Percentiles rank a stretch among this genome's conserved stretches.
Conservation (phyloP, 345 rosid genomes). For the Anacardium occidentale region DNA sequence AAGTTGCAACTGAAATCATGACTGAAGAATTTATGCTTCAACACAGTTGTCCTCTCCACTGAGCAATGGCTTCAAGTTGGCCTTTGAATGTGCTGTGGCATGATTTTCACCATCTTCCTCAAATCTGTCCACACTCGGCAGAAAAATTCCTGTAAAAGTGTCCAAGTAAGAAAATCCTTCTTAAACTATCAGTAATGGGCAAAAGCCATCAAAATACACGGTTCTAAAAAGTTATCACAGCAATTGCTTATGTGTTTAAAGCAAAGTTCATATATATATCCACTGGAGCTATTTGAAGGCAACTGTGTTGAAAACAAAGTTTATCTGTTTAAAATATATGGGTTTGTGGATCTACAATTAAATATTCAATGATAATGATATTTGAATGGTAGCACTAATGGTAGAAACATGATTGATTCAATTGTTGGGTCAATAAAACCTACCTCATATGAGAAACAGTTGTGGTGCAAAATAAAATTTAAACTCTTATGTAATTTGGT, state of each 20-base stretch:
- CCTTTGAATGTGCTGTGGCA: constrained; percentile 21
- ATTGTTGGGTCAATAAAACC: neutral
- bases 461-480: neutral
- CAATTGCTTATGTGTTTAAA: neutral
- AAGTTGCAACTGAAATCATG: neutral
- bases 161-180: constrained; percentile 2
- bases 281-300: neutral
- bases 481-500: neutral
- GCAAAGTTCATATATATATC: neutral
- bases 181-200: neutral
- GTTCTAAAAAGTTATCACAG: neutral
- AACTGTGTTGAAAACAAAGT: neutral
- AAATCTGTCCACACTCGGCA: constrained; percentile 63
- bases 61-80: constrained; percentile 50
- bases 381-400: neutral
- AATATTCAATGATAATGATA: neutral
- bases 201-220: neutral
- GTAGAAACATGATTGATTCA: neutral
- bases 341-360: neutral
- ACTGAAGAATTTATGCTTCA: constrained; percentile 17
- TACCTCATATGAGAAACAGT: neutral
- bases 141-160: constrained; percentile 63
- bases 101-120: constrained; percentile 47
- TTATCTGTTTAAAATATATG: neutral
- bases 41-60: constrained; percentile 5